These are phyloP conservation scores for Neonectria coccinea DNA, from an alignment of 2,329 filamentous ascomycete species.

Conservation along the genomic window DNA sequence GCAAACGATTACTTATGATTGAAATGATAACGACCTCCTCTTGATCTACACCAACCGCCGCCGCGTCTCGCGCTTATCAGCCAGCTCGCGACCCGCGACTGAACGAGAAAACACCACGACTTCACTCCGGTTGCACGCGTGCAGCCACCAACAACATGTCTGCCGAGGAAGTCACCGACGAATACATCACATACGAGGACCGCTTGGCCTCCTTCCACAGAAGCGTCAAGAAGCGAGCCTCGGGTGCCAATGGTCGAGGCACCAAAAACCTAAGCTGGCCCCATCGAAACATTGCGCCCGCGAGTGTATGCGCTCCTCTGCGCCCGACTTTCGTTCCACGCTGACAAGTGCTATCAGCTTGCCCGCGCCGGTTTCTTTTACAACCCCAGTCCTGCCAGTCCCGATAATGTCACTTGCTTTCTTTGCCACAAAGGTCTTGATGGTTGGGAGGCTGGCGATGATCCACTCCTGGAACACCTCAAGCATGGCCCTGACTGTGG, in stretches of 20 bases:
- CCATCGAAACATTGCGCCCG: conserved; percentile 61
- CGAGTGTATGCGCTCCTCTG: conserved; percentile 45
- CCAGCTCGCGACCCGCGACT: conserved; percentile 36
- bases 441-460: conserved; percentile 91
- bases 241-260: conserved; percentile 65
- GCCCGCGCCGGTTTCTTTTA: conserved; percentile 94
- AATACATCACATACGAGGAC: conserved; percentile 75
- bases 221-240: conserved; percentile 76
- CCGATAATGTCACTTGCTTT: conserved; percentile 92
- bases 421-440: conserved; percentile 86
- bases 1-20: conserved; percentile 22
- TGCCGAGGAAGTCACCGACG: conserved; percentile 54
- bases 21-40: conserved; percentile 36
- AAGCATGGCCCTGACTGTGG: conserved; percentile 85
- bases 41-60: conserved; percentile 26
- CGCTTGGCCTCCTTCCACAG: conserved; percentile 84
- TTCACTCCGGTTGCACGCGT: conserved; percentile 38
- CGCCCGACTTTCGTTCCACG: conserved; percentile 7
- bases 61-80: conserved; percentile 26
- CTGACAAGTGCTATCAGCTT: conserved; percentile 67
- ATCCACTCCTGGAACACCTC: conserved; percentile 86
- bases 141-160: conserved; percentile 46
- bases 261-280: conserved; percentile 79
- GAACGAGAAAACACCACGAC: conserved; percentile 27
- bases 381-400: conserved; percentile 77